Conservation (phyloP, 2,329 filamentous ascomycete species). For the Curvularia lunata region DNA sequence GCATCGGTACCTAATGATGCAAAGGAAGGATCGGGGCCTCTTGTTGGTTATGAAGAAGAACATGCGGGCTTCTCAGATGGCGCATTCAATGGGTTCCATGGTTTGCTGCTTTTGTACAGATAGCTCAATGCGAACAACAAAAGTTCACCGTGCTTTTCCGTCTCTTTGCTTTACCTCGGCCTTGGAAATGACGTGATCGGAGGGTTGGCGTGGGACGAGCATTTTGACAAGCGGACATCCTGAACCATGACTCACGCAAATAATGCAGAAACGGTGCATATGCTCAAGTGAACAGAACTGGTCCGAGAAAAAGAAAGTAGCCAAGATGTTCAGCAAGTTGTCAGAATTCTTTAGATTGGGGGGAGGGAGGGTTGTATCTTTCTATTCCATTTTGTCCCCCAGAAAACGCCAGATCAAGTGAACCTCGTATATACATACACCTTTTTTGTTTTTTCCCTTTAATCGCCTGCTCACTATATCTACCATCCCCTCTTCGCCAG, state of each 20-base stretch:
- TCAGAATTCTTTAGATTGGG: conserved; percentile 3
- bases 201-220: conserved; percentile 4
- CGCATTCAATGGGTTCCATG: conserved; percentile 2
- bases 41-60: conserved; percentile 7
- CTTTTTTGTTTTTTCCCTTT: background rate
- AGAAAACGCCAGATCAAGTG: background rate
- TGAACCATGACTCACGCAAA: background rate
- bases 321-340: background rate
- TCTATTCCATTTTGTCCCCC: background rate
- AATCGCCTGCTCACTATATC: background rate
- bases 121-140: conserved; percentile 14
- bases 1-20: conserved; percentile 10
- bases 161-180: conserved; percentile 4
- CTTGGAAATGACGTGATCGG: conserved; percentile 12
- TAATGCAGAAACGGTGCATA: background rate
- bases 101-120: conserved; percentile 7
- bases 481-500: conserved; percentile 86
- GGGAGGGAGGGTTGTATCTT: conserved; percentile 3
- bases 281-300: too few species aligned
- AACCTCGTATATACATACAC: background rate
- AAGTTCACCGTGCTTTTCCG: background rate
- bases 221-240: conserved; percentile 5
- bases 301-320: background rate
- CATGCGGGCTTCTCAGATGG: conserved; percentile 3
- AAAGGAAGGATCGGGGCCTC: conserved; percentile 1